These are phyloP conservation scores for Malbranchea zuffiana DNA, from an alignment of 2,329 filamentous ascomycete genomes.

Conservation along the genomic window DNA sequence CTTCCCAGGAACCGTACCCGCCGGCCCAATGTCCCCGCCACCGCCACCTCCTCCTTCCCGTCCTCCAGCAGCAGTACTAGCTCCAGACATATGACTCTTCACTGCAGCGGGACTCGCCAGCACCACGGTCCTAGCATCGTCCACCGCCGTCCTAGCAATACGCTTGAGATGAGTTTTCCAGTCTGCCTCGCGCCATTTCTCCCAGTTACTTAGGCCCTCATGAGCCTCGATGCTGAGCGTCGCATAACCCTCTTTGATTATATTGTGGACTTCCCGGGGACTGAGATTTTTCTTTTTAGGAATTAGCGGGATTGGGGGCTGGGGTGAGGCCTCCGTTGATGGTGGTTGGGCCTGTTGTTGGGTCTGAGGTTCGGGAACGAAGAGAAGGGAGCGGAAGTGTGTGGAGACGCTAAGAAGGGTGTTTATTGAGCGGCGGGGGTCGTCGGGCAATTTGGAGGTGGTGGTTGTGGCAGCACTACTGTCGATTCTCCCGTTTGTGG, in stretches of 20 bases:
- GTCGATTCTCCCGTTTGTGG: constrained; percentile 2
- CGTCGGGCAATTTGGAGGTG: constrained; percentile 14
- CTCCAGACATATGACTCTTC: too few species aligned
- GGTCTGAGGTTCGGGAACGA: constrained; percentile 39
- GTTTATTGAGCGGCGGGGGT: constrained; percentile 17
- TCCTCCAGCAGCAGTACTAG: too few species aligned
- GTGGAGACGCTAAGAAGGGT: constrained; percentile 62
- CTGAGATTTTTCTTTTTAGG: constrained; percentile 57
- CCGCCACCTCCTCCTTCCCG: too few species aligned
- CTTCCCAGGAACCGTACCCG: too few species aligned
- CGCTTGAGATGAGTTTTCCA: constrained; percentile 77
- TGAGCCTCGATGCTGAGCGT: constrained; percentile 83
- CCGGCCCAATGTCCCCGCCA: too few species aligned
- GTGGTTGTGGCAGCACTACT: constrained; percentile 17
- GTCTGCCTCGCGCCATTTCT: constrained; percentile 75
- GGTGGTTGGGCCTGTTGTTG: constrained; percentile 25
- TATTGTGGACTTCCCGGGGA: constrained; percentile 70
- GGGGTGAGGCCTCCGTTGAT: constrained; percentile 9
- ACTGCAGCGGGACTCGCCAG: too few species aligned
- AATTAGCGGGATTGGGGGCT: constrained; percentile 17
- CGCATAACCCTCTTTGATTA: constrained; percentile 95
- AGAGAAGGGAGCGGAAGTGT: constrained; percentile 77
- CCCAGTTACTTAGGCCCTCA: constrained; percentile 78
- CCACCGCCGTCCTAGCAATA: constrained; percentile 68
- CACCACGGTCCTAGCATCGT: constrained; percentile 48